These are phyloP conservation scores for Baorangia bicolor DNA, from an alignment of 768 basidiomycete genomes.

Conservation along the genomic window DNA sequence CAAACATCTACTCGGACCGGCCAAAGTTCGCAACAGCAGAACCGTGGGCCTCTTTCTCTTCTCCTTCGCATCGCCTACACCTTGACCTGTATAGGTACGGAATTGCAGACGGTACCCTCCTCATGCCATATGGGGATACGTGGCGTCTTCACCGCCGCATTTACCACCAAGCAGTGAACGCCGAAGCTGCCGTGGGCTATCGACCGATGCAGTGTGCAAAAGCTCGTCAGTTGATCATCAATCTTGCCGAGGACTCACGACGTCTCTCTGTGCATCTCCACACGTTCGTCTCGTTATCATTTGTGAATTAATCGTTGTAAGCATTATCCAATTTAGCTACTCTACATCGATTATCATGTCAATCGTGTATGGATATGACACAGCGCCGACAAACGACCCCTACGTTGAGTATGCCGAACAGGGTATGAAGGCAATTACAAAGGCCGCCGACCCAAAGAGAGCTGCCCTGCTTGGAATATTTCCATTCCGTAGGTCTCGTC, in stretches of 20 bases:
- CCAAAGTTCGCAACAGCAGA: slow-evolving; percentile 26
- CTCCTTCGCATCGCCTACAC: not conserved
- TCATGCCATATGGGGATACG: slow-evolving; percentile 38
- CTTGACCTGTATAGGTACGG: slow-evolving; percentile 23
- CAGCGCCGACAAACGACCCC: slow-evolving; percentile 19
- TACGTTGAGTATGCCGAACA: slow-evolving; percentile 19
- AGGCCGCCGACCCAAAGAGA: slow-evolving; percentile 16
- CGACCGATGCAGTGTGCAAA: slow-evolving; percentile 34
- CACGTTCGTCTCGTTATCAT: slow-evolving; percentile 17
- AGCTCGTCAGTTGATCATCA: slow-evolving; percentile 32
- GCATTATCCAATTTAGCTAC: slow-evolving; percentile 16
- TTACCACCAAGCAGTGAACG: slow-evolving; percentile 36
- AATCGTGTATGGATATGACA: slow-evolving; percentile 28
- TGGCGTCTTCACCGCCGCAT: slow-evolving; percentile 39
- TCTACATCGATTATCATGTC: slow-evolving; percentile 28
- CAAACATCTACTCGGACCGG: slow-evolving; percentile 35
- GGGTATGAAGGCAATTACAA: slow-evolving; percentile 17
- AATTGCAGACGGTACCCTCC: slow-evolving; percentile 33
- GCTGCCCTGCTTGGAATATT: slow-evolving; percentile 24
- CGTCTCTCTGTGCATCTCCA: slow-evolving; percentile 25
- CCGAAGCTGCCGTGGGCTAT: slow-evolving; percentile 28
- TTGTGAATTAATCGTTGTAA: not conserved
- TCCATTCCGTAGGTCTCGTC: slow-evolving; percentile 26
- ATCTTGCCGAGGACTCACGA: slow-evolving; percentile 30
- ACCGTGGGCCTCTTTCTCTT: slow-evolving; percentile 13